A percentile compares a stretch with the other conserved stretches of the same genome.
Conservation (phyloP, 805 yeast genomes). For the Cyberlindnera americana region DNA sequence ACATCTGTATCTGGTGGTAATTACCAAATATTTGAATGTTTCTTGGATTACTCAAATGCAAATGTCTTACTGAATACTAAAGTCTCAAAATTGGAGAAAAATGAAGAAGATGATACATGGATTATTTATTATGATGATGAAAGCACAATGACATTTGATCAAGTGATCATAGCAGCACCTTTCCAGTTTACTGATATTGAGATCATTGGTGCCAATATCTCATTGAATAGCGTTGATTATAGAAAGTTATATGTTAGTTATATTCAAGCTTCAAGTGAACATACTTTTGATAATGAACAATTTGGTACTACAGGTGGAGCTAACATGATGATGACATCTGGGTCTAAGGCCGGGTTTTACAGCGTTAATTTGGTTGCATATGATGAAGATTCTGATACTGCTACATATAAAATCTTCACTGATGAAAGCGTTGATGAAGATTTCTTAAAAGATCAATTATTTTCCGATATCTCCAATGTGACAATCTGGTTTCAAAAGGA, state of each 20-base stretch:
- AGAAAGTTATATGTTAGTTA: slow-evolving; percentile 38
- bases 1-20: slow-evolving; percentile 42
- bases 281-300: slow-evolving; percentile 19
- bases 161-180: slow-evolving; percentile 45
- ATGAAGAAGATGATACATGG: slow-evolving; percentile 9
- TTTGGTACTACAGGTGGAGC: slow-evolving; percentile 26
- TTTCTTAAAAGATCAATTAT: slow-evolving; percentile 16
- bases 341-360: slow-evolving; percentile 17
- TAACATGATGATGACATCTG: slow-evolving; percentile 27
- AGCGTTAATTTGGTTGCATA: slow-evolving; percentile 32
- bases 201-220: slow-evolving; percentile 8
- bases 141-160: slow-evolving; percentile 31
- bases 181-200: slow-evolving; percentile 30
- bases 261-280: slow-evolving; percentile 25
- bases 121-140: slow-evolving; percentile 11
- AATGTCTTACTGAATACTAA: slow-evolving; percentile 26
- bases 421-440: slow-evolving; percentile 19
- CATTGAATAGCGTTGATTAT: slow-evolving; percentile 31
- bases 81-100: slow-evolving; percentile 27
- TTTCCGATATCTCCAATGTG: slow-evolving; percentile 24
- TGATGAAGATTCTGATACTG: slow-evolving; percentile 27
- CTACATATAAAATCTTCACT: slow-evolving; percentile 43
- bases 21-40: slow-evolving; percentile 38
- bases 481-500: slow-evolving; percentile 30
- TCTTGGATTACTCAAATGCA: slow-evolving; percentile 36